These are phyloP conservation scores for Russula olivacea DNA, from an alignment of 768 basidiomycete species.

Conservation along the genomic window DNA sequence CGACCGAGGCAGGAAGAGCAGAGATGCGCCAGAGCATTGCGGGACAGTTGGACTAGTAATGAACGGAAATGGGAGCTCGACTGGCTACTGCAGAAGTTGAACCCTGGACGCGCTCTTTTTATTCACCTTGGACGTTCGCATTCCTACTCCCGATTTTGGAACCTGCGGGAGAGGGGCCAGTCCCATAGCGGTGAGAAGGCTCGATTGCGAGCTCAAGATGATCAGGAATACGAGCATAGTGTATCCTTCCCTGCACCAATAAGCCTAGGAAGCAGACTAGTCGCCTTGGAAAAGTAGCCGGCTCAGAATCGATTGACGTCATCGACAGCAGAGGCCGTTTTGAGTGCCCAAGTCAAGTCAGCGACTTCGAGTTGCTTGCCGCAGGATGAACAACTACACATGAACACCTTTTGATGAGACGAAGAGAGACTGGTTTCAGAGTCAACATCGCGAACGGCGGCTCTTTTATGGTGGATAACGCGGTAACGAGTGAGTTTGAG, in stretches of 20 bases:
- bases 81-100: background rate
- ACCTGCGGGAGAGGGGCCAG: background rate
- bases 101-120: background rate
- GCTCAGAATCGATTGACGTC: background rate
- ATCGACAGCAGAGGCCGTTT: background rate
- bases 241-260: background rate
- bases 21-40: slow-evolving; percentile 8
- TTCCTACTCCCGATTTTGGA: slow-evolving; percentile 10
- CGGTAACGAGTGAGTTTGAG: no score
- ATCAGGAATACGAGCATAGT: background rate
- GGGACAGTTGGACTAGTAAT: slow-evolving; percentile 11
- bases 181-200: background rate
- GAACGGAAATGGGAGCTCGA: slow-evolving; percentile 11
- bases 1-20: slow-evolving; percentile 4
- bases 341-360: background rate
- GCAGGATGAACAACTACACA: no score
- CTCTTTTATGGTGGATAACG: no score
- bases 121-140: slow-evolving; percentile 3
- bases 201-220: background rate
- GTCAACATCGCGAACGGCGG: no score
- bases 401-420: no score
- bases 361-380: background rate
- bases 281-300: no score
- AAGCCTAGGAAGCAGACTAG: no score
- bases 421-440: no score